phyloP scores from a whole-genome alignment of 192 early-diverging fungal genomes.

The Geosiphon pyriformis region DNA sequence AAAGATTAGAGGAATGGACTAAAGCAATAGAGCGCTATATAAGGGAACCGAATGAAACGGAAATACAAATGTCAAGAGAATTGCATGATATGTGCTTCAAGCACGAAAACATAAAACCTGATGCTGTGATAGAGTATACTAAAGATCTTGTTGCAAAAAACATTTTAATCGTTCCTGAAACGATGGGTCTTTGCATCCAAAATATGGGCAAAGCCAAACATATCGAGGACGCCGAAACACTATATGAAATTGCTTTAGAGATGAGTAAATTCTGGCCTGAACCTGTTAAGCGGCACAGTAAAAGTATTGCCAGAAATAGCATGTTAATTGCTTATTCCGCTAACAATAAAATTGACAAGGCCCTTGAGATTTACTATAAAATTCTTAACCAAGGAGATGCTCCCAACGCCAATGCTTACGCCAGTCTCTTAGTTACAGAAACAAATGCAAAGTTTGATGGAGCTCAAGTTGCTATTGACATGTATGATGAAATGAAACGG shows the following conservation, averaged over 20 bases:
- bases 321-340: conserved; percentile 19
- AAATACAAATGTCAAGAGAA: conserved; percentile 7
- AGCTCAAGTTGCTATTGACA: conserved; percentile 44
- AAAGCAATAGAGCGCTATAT: not conserved
- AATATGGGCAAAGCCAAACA: conserved; percentile 20
- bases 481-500: conserved; percentile 50
- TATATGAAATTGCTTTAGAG: conserved; percentile 7
- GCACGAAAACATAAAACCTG: not conserved
- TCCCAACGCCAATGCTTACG: conserved; percentile 51
- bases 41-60: conserved; percentile 8
- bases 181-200: conserved; percentile 5
- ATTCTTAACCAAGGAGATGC: conserved; percentile 38
- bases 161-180: conserved; percentile 16
- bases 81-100: not conserved
- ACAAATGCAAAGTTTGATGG: conserved; percentile 48
- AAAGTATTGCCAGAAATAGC: conserved; percentile 10
- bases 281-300: not conserved
- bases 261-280: conserved; percentile 1
- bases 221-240: not conserved
- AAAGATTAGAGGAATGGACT: not conserved
- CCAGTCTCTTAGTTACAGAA: conserved; percentile 43
- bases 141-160: conserved; percentile 2
- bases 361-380: conserved; percentile 33
- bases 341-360: conserved; percentile 3
- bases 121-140: not conserved